These are phyloP conservation scores for Gastrolobium bilobum DNA, from an alignment of 306 rosid genomes.

Conservation along the genomic window DNA sequence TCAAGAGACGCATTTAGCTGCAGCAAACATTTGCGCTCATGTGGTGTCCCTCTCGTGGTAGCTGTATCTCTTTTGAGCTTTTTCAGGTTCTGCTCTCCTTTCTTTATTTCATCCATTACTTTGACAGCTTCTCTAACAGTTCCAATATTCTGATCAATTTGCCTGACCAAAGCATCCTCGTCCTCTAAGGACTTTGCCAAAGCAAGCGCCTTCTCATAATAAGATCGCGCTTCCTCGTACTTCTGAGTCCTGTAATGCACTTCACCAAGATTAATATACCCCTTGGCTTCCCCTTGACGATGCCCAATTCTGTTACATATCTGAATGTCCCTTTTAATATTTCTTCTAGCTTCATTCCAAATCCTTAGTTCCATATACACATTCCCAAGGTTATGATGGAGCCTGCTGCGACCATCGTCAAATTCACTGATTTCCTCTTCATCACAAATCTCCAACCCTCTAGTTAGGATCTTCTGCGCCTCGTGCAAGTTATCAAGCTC, in stretches of 20 bases:
- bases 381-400: slow-evolving; percentile 91
- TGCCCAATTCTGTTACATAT: slow-evolving; percentile 84
- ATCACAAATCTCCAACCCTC: slow-evolving; percentile 74
- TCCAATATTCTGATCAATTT: slow-evolving; percentile 71
- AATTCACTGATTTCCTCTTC: slow-evolving; percentile 81
- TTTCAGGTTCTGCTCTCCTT: slow-evolving; percentile 79
- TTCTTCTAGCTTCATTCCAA: slow-evolving; percentile 74
- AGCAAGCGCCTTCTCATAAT: slow-evolving; percentile 68
- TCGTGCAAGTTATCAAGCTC: slow-evolving; percentile 83
- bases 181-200: slow-evolving; percentile 82
- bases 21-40: slow-evolving; percentile 71
- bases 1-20: slow-evolving; percentile 67
- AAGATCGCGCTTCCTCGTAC: slow-evolving; percentile 72
- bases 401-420: slow-evolving; percentile 84
- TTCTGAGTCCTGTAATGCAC: slow-evolving; percentile 76
- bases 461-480: slow-evolving; percentile 63
- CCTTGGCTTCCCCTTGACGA: slow-evolving; percentile 93
- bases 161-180: slow-evolving; percentile 74
- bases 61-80: slow-evolving; percentile 71
- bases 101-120: slow-evolving; percentile 70
- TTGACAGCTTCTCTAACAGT: slow-evolving; percentile 59
- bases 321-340: slow-evolving; percentile 73
- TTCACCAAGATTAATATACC: slow-evolving; percentile 84
- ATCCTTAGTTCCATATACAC: slow-evolving; percentile 77
- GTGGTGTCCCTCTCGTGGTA: slow-evolving; percentile 67